Evolutionary conservation across 2,329 filamentous ascomycete genomes (phyloP).

Genomic region (Sclerotinia minor): DNA sequence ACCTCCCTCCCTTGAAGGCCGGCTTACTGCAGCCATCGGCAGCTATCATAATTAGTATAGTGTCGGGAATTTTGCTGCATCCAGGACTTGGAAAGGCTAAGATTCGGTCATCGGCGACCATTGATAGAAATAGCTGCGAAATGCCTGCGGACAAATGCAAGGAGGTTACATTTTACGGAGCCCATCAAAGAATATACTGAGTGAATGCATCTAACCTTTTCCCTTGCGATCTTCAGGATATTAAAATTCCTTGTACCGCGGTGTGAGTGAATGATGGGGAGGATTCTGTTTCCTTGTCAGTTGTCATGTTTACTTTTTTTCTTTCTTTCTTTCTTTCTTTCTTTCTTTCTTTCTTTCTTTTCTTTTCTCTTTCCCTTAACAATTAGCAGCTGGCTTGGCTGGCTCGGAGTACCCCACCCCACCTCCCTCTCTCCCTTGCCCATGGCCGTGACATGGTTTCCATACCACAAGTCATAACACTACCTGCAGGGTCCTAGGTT

Average conservation of each 20-base stretch:
- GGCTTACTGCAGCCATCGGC: constrained; percentile 10
- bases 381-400: constrained; percentile 5
- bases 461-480: background rate
- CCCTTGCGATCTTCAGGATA: constrained; percentile 24
- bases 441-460: background rate
- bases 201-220: constrained; percentile 1
- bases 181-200: background rate
- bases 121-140: background rate
- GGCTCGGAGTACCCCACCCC: constrained; percentile 22
- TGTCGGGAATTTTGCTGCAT: constrained; percentile 10
- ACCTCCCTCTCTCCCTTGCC: background rate
- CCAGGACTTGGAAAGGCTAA: constrained; percentile 6
- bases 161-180: background rate
- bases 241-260: constrained; percentile 13
- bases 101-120: constrained; percentile 19
- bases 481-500: background rate
- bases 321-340: background rate
- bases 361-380: too few species aligned
- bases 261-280: constrained; percentile 12
- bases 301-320: background rate
- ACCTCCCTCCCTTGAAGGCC: background rate
- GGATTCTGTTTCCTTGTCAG: constrained; percentile 12
- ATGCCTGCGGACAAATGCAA: background rate
- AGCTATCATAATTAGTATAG: constrained; percentile 2
- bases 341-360: background rate